A percentile compares a stretch with the other conserved stretches of the same genome.
Evolutionary conservation across 2,329 filamentous ascomycete species (phyloP).

Genomic region (Corinectria fuckeliana): DNA sequence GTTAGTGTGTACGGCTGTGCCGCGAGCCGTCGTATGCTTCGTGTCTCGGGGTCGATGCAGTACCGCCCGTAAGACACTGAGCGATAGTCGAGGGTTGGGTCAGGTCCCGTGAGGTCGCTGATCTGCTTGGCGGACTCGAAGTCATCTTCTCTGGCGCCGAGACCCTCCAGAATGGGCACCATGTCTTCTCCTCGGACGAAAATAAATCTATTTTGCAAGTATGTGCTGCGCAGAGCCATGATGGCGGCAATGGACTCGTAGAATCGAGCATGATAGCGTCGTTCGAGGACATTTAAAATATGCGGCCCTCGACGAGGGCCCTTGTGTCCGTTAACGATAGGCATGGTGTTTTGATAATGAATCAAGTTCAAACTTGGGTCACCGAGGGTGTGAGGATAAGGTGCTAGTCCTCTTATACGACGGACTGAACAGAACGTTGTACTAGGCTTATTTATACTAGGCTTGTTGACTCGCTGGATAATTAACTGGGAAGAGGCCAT

Average conservation of each 20-base stretch:
- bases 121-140: conserved; percentile 29
- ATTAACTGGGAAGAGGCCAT: not conserved
- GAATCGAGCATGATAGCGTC: conserved; percentile 27
- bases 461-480: not conserved
- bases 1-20: conserved; percentile 37
- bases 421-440: not conserved
- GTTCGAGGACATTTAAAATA: conserved; percentile 30
- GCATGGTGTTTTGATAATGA: conserved; percentile 7
- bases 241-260: conserved; percentile 31
- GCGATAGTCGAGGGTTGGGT: conserved; percentile 37
- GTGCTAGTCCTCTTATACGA: not conserved
- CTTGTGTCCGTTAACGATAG: conserved; percentile 17
- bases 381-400: conserved; percentile 4
- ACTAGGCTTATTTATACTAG: conserved; percentile 10
- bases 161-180: conserved; percentile 29
- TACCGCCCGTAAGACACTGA: conserved; percentile 32
- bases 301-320: conserved; percentile 14
- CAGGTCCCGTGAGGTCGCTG: conserved; percentile 30
- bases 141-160: conserved; percentile 36
- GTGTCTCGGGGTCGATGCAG: conserved; percentile 32
- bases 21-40: conserved; percentile 34
- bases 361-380: not conserved
- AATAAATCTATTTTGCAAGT: conserved; percentile 30
- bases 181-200: conserved; percentile 34
- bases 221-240: conserved; percentile 28